Evolutionary conservation across 164 flowering plant genomes (phyloP), one percentile per base, ranked within the genome.

Genomic region (Liriodendron chinense): DNA sequence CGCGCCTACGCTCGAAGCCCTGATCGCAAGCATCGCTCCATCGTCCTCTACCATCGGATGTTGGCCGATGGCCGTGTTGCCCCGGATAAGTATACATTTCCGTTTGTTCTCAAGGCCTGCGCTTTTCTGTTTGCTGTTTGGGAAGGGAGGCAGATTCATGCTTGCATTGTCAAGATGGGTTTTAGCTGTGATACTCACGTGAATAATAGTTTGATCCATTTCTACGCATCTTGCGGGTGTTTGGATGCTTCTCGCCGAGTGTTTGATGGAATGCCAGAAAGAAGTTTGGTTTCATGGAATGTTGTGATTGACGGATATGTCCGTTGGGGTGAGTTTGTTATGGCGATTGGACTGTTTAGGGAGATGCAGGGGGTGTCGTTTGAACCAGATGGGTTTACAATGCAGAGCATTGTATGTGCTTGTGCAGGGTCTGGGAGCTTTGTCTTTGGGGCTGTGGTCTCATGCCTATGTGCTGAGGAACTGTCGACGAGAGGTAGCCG

Each of bases 51-150:
- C 70, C 16, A 63, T 0, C 26, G 69, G 47, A 68, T 68, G 72
- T 34, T 74, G 9, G 21, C 48, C n/a, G 79, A 83, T n/a, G 87
- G 77, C 13, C 9, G 13, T 5, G 86, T 83, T 62, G 0, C 26
- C 1, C 94, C 86, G 3, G 97, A 92, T 73, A 89, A 89, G 49
- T 87, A 85, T 74, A 89, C 97, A 1, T 92, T 86, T 77, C 97
- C 98, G 0, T 89, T 94, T 75, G 88, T 89, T 59, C 85, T 94
- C 18, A 92, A 90, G 79, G 95, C 93, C 56, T 90, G 92, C 49
- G 90, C 96, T 12, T 88, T 87, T 73, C 74, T 91, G 75, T 90
- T 86, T 48, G 86, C 86, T 18, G 20, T 82, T 65, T 75, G 28
- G 1, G 89, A 86, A 80, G 98, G 97, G 16, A 75, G 76, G 71